Conservation (phyloP, 2,329 filamentous ascomycete species). For the Xylaria sp. region DNA sequence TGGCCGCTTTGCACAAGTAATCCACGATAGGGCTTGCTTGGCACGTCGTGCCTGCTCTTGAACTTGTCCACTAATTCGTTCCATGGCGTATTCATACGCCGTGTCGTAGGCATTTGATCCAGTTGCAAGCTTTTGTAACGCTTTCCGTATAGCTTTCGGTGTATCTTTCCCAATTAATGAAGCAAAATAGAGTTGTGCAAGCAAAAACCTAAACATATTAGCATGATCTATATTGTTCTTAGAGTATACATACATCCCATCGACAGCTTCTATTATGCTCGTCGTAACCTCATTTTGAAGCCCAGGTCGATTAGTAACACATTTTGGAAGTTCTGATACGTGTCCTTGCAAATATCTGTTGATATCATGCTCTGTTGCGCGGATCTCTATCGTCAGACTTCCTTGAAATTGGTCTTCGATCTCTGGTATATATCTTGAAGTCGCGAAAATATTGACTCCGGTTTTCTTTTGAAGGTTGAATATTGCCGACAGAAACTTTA, state of each 20-base stretch:
- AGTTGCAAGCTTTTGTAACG: conserved; percentile 41
- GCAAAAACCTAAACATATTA: conserved; percentile 44
- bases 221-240: background rate
- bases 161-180: conserved; percentile 42
- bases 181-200: conserved; percentile 46
- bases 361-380: conserved; percentile 9
- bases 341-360: conserved; percentile 20
- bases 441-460: conserved; percentile 1
- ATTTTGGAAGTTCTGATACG: conserved; percentile 29
- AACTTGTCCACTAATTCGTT: conserved; percentile 49
- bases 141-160: conserved; percentile 40
- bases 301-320: conserved; percentile 22
- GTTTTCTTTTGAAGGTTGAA: background rate
- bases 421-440: background rate
- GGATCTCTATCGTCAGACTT: conserved; percentile 1
- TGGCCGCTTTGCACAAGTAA: conserved; percentile 43
- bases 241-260: conserved; percentile 43
- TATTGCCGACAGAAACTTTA: background rate
- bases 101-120: conserved; percentile 43
- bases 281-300: conserved; percentile 33
- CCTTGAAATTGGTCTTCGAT: background rate
- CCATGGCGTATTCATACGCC: conserved; percentile 50
- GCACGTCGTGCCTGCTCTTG: conserved; percentile 44
- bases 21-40: too few species aligned
- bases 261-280: conserved; percentile 33